These are phyloP conservation scores for Turnera subulata DNA, from an alignment of 345 rosid genomes.

Conservation along the genomic window DNA sequence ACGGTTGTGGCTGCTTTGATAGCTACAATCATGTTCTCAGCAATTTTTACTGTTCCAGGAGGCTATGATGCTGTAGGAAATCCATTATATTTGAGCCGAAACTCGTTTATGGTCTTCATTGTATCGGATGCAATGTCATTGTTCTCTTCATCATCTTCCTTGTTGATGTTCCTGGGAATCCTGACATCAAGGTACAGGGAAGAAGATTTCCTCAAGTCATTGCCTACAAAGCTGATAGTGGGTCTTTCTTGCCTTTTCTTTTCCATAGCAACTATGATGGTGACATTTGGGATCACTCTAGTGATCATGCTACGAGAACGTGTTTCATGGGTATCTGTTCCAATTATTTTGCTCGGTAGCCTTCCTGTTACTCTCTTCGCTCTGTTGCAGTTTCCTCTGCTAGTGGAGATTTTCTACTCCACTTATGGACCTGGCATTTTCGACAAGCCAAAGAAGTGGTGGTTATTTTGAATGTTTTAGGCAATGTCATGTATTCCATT, in stretches of 20 bases:
- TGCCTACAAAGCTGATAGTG: slow-evolving; percentile 40
- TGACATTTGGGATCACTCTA: slow-evolving; percentile 46
- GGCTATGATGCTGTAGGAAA: slow-evolving; percentile 19
- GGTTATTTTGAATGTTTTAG: background rate
- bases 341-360: slow-evolving; percentile 47
- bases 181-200: slow-evolving; percentile 31
- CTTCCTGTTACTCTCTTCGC: slow-evolving; percentile 60
- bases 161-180: slow-evolving; percentile 29
- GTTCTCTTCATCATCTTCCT: slow-evolving; percentile 22
- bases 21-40: slow-evolving; percentile 30
- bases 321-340: slow-evolving; percentile 36
- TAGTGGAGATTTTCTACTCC: slow-evolving; percentile 55
- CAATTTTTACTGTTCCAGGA: slow-evolving; percentile 27
- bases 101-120: slow-evolving; percentile 19
- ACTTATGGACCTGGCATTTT: slow-evolving; percentile 62
- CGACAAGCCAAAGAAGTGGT: slow-evolving; percentile 42
- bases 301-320: slow-evolving; percentile 20
- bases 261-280: slow-evolving; percentile 68
- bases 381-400: slow-evolving; percentile 57
- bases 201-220: slow-evolving; percentile 26
- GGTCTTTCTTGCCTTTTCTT: slow-evolving; percentile 62
- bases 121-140: slow-evolving; percentile 25
- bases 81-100: slow-evolving; percentile 12
- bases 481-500: background rate
- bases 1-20: slow-evolving; percentile 32